Evolutionary conservation across 176 grass and related monocot species (phyloP), one percentile per base, ranked within the genome.

Genomic region (Bonia amplexicaulis): DNA sequence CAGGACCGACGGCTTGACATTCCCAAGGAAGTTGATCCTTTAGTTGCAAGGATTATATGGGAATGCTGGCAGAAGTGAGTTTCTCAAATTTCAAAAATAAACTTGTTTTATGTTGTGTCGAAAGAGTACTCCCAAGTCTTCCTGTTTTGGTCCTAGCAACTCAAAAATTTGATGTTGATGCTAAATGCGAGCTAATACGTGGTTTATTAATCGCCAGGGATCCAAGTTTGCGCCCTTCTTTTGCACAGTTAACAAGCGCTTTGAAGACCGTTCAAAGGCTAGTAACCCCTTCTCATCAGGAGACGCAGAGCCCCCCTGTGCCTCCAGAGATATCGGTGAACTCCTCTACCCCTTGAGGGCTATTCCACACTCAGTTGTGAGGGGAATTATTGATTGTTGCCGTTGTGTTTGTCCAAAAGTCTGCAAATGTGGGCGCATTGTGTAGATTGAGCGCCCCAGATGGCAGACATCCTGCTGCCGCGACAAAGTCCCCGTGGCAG

Each of bases 21-120:
- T 77, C 96, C 93, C 58, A 96, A 99, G 76, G 96, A 99, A 73
- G 73, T 99, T 19, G 96, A 99, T 89, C 93, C 96, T 69, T 82
- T 99, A 15, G 93, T 94, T 60, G 84, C 88, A 53, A 87, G 88
- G 75, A 99, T 99, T 33, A 96, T 99, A 73, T 91, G 80, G 76
- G 86, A 99, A 66, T 99, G 96, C 88, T 99, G 96, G 96, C 96
- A 94, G 64, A 99, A 94, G 96, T 96, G 88, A 85, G 92, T 87
- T 61, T 63, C 22, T 12, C 73, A 85, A 90, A 84, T 46, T 47
- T 23, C 20, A 69, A 41, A 82, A 37, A 47, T 12, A 11, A 76
- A 26, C 19, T 37, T 35, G 20, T 51, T 67, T 51, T 66, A 26
- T 53, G 29, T 67, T 51, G 23, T 9, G 20, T n/a, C 17, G 2